Percentiles rank a stretch among this genome's conserved stretches.
These are phyloP conservation scores for Ogataea naganishii DNA, from an alignment of 805 yeast genomes.

Conservation along the genomic window DNA sequence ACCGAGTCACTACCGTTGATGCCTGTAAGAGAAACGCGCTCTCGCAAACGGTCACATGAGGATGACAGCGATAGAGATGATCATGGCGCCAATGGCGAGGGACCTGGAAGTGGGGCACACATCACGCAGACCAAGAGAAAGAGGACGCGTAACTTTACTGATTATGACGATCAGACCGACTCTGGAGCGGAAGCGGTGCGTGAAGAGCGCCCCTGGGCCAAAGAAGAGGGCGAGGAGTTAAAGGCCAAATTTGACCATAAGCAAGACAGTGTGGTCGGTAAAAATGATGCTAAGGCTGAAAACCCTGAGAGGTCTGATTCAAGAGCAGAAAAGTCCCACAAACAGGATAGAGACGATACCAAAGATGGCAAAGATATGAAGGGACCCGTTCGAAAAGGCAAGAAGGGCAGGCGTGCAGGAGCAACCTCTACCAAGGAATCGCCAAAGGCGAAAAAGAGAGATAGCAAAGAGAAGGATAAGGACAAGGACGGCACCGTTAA, in stretches of 20 bases:
- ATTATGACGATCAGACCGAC: background rate
- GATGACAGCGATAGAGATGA: slow-evolving; percentile 5
- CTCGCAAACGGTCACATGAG: slow-evolving; percentile 12
- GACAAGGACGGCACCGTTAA: slow-evolving; percentile 32
- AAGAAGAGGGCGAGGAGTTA: slow-evolving; percentile 2
- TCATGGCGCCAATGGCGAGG: slow-evolving; percentile 2
- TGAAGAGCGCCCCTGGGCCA: background rate
- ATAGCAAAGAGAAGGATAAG: slow-evolving; percentile 10
- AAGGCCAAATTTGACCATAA: background rate
- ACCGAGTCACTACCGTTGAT: slow-evolving; percentile 21
- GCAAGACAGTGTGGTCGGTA: background rate
- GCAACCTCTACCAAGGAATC: slow-evolving; percentile 6
- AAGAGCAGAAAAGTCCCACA: slow-evolving; percentile 1
- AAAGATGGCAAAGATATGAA: slow-evolving; percentile 3
- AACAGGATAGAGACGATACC: background rate
- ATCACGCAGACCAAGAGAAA: slow-evolving; percentile 1
- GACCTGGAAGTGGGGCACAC: background rate
- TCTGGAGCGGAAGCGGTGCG: background rate
- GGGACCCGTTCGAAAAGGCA: slow-evolving; percentile 1
- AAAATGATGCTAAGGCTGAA: slow-evolving; percentile 11
- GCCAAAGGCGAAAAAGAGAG: slow-evolving; percentile 11
- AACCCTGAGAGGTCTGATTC: slow-evolving; percentile 9
- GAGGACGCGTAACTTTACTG: background rate
- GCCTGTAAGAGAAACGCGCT: slow-evolving; percentile 17
- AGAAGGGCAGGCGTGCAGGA: slow-evolving; percentile 3